Evolutionary conservation across 2,329 filamentous ascomycete species (phyloP), one percentile per base, ranked within the genome.

Genomic region (Phyllosticta citribraziliensis): DNA sequence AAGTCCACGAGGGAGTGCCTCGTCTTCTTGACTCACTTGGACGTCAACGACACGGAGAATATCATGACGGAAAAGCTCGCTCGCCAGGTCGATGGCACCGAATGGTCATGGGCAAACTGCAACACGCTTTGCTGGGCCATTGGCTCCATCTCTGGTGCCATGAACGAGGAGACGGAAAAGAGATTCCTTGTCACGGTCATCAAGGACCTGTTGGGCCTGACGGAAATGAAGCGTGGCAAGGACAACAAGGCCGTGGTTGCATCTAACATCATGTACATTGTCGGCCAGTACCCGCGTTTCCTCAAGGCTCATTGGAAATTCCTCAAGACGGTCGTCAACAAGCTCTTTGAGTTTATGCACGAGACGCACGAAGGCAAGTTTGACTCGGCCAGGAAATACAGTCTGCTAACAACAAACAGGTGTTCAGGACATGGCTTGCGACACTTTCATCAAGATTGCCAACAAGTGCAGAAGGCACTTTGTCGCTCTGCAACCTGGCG

Each of bases 241-340:
- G 94, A 99, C 79, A 99, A 99, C 83, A 99, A 99, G 75, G 94
- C 94, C 12, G 94, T 99, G 10, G 94, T 99, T 51, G 94, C 94
- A 65, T 96, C 91, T 78, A 99, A 99, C 78, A 99, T 99, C 71
- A 99, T 99, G 94, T 99, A 99, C 74, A 99, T 99, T 77, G 94
- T 99, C 64, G 94, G 94, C 63, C 94, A 99, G 73, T 99, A 99
- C 72, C 94, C 94, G 47, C 89, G 94, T 20, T 99, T 99, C 79
- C 79, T 99, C 69, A 99, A 99, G 79, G 94, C 94, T 1, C 94
- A 99, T 75, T 99, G 94, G 94, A 99, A 99, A 75, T 99, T 99
- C 78, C 80, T 99, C 61, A 99, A 99, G 85, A 99, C 94, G 2
- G 94, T 99, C 19, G 94, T 99, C 70, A 99, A 99, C 79, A 99